phyloP scores from a whole-genome alignment of 768 basidiomycete genomes.

The Collybiopsis confluens region DNA sequence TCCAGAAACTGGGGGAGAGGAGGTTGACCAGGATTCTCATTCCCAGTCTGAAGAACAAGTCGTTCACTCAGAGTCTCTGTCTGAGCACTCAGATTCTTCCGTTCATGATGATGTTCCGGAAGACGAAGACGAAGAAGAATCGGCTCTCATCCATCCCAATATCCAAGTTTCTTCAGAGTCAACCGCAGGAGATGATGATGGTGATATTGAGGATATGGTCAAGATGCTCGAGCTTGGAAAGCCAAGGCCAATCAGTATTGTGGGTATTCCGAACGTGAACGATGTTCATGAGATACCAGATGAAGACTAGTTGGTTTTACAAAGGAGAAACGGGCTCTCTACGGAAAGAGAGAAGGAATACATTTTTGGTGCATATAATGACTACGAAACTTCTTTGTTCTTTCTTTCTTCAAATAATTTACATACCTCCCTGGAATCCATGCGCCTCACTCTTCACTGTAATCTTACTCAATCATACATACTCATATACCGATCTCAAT shows the following conservation, averaged over 20 bases:
- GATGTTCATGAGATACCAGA: constrained; percentile 30
- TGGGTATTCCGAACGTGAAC: constrained; percentile 29
- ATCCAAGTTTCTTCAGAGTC: not conserved
- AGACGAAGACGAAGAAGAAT: not conserved
- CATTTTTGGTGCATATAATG: not conserved
- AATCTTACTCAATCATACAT: not conserved
- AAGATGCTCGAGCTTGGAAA: constrained; percentile 37
- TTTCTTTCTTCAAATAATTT: too few relatives aligned
- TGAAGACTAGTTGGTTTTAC: constrained; percentile 23
- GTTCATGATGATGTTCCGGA: too few relatives aligned
- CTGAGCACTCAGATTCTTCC: too few relatives aligned
- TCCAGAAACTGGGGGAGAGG: not conserved
- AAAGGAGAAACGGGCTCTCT: too few relatives aligned
- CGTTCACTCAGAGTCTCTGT: not conserved
- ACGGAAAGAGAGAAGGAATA: too few relatives aligned
- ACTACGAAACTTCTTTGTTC: not conserved
- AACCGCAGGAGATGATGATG: constrained; percentile 29
- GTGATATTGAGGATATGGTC: constrained; percentile 46
- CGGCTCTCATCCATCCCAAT: not conserved
- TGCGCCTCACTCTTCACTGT: not conserved
- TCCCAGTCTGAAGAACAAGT: not conserved
- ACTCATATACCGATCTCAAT: constrained; percentile 1
- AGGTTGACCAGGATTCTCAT: not conserved
- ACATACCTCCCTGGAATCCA: not conserved
- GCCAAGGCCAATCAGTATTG: constrained; percentile 27